Conservation (phyloP, 169 alveolate species). For the Eimeria acervulina region DNA sequence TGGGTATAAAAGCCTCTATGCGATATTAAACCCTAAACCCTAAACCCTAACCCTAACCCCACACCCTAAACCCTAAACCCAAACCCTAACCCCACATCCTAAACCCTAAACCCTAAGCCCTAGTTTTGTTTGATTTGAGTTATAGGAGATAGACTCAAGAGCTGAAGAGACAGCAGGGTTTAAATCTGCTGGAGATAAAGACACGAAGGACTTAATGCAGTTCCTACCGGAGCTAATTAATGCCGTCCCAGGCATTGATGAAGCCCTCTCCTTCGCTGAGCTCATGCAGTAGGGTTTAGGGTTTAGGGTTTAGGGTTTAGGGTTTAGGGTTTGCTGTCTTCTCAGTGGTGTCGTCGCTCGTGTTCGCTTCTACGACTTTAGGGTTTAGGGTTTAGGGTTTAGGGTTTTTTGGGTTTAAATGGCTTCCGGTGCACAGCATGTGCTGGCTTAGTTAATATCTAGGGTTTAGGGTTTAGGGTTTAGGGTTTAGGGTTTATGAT, state of each 20-base stretch:
- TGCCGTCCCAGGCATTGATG: conserved; percentile 99
- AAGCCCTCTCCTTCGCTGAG: conserved; percentile 98
- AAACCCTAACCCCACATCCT: background rate
- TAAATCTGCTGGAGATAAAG: conserved; percentile 86
- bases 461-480: background rate
- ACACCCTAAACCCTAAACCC: background rate
- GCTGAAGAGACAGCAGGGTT: conserved; percentile 89
- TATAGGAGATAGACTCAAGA: conserved; percentile 96
- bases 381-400: background rate
- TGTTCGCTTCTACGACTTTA: no score
- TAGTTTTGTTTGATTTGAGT: background rate
- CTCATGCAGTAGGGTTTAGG: conserved; percentile 86
- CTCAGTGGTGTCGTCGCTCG: no score
- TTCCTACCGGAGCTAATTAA: conserved; percentile 95
- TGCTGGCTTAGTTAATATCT: no score
- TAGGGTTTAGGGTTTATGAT: background rate
- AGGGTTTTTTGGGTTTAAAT: background rate
- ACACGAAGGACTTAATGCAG: conserved; percentile 84
- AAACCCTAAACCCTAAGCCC: background rate
- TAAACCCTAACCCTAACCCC: background rate
- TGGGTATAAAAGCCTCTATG: background rate
- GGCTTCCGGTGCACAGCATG: no score
- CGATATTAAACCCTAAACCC: background rate
- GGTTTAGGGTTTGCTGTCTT: background rate
- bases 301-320: background rate